phyloP scores from a whole-genome alignment of 164 flowering plant species.

The Berberis thunbergii region DNA sequence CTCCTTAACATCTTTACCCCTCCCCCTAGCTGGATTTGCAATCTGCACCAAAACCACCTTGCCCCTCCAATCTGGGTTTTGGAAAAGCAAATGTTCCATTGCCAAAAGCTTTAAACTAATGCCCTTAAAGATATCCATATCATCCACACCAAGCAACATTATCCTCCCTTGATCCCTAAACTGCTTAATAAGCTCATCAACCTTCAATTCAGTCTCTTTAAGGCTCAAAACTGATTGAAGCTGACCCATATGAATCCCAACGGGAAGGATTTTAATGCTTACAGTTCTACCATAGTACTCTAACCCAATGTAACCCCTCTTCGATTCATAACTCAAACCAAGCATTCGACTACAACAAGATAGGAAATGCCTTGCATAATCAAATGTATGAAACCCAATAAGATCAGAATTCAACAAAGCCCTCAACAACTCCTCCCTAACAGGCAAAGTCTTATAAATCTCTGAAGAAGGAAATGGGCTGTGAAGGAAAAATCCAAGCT shows the following conservation, averaged over 20 bases:
- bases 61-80: constrained; percentile 11
- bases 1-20: constrained; percentile 16
- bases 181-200: constrained; percentile 3
- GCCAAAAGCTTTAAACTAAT: constrained; percentile 17
- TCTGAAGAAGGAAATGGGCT: constrained; percentile 18
- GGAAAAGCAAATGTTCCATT: constrained; percentile 14
- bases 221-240: constrained; percentile 13
- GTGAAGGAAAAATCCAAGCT: constrained; percentile 12
- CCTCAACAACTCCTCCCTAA: constrained; percentile 11
- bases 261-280: constrained; percentile 13
- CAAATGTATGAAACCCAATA: constrained; percentile 14
- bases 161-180: constrained; percentile 9
- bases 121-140: constrained; percentile 17
- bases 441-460: constrained; percentile 14
- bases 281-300: constrained; percentile 18
- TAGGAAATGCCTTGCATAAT: constrained; percentile 14
- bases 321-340: constrained; percentile 11
- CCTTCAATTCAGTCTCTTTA: constrained; percentile 6
- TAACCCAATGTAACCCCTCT: constrained; percentile 14
- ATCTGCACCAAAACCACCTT: constrained; percentile 18
- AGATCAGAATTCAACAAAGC: constrained; percentile 11
- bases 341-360: constrained; percentile 18
- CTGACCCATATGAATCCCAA: constrained; percentile 17
- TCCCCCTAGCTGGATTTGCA: constrained; percentile 17
- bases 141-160: constrained; percentile 16